Evolutionary conservation across 2,329 filamentous ascomycete genomes (phyloP), one percentile per base, ranked within the genome.

Genomic region (Kalaharituber pfeilii): DNA sequence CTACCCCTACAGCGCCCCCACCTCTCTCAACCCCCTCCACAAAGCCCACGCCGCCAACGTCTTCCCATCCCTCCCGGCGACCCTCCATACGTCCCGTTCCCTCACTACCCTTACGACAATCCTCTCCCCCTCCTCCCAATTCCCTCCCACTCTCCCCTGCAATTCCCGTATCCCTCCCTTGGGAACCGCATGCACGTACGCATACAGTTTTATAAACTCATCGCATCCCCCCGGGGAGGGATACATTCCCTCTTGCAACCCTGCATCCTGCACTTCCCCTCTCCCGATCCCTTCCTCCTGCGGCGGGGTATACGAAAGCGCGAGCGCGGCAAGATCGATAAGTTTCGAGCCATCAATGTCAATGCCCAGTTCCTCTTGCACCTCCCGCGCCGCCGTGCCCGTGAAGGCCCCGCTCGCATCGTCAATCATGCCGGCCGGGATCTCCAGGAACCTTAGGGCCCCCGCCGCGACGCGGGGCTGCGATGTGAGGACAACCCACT

Each of bases 351-450:
- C 69, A 7, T 67, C 65, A 33, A 80, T 77, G 50, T 68, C 69
- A 9, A 80, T 62, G 13, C 75, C 76, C 1, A 79, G 68, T 65
- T 81, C 78, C 67, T 81, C 78, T 56, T 75, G 57, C 8, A 81
- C 77, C 68, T 81, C 78, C 60, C 70, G 72, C 2, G 78, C 78
- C 1, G 78, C 78, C 0, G 71, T 70, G 24, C 78, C 78, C 11
- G 71, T 70, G 62, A 81, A 80, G 0, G 73, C 75, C 13, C 68
- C 64, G 30, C 30, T 36, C 4, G 42, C 24, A 22, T 13, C 13
- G 60, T 78, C 74, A 2, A 79, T 71, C 76, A 79, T 75, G 5
- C 76, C 73, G 0, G 78, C 78, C 0, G 78, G 78, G 11, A 81
- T 61, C 64, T 80, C 74, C 2, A 74, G 68, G 58, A 79, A 73